These are phyloP conservation scores for Vitis riparia DNA, from an alignment of 164 flowering plant genomes.

Conservation along the genomic window DNA sequence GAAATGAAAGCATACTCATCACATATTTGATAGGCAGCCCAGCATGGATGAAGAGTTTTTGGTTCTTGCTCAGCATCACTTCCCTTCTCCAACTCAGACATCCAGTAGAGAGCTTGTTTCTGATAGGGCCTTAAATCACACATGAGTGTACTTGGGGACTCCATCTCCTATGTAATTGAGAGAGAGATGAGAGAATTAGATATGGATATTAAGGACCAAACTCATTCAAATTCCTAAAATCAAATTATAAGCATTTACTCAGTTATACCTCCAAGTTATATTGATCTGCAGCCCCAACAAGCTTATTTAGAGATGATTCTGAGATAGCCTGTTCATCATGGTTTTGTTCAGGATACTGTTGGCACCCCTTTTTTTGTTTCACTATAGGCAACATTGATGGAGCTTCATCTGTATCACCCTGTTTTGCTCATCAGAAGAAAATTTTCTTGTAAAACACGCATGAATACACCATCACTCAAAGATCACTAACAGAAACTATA, in stretches of 20 bases:
- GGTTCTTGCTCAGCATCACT: slow-evolving; percentile 58
- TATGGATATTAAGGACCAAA: not conserved
- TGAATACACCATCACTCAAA: not conserved
- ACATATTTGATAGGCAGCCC: slow-evolving; percentile 67
- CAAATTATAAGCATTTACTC: not conserved
- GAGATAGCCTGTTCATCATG: slow-evolving; percentile 56
- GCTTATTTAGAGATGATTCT: slow-evolving; percentile 56
- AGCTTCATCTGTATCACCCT: slow-evolving; percentile 41
- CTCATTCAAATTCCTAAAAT: not conserved
- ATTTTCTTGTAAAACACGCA: not conserved
- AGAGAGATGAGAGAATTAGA: not conserved
- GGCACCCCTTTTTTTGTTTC: slow-evolving; percentile 44
- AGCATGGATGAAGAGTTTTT: slow-evolving; percentile 79
- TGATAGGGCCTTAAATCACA: slow-evolving; percentile 76
- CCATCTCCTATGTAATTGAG: slow-evolving; percentile 59
- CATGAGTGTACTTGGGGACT: slow-evolving; percentile 56
- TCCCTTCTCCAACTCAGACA: slow-evolving; percentile 70
- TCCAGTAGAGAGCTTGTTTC: slow-evolving; percentile 86
- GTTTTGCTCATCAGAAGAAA: slow-evolving; percentile 7
- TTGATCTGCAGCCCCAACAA: slow-evolving; percentile 69
- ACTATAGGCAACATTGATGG: slow-evolving; percentile 21
- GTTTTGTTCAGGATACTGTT: slow-evolving; percentile 27
- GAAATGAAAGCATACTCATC: slow-evolving; percentile 52
- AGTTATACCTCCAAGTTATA: slow-evolving; percentile 62
- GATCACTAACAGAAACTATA: not conserved